Percentiles rank a stretch among this genome's conserved stretches.
These are phyloP conservation scores for Penicillium verhagenii DNA, from an alignment of 495 filamentous ascomycete genomes.

Conservation along the genomic window DNA sequence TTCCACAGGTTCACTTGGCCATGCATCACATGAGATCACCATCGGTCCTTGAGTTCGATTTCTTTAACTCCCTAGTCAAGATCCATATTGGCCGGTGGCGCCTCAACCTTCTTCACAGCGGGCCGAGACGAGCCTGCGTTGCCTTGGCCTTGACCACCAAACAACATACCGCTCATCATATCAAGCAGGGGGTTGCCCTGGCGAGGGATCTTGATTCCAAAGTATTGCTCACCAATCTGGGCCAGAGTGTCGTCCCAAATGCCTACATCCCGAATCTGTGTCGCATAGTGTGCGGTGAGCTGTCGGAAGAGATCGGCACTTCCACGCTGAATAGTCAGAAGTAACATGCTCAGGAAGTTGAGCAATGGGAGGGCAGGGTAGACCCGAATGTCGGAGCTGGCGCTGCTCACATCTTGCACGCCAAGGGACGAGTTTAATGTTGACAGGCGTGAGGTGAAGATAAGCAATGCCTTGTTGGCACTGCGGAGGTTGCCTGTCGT, in stretches of 20 bases:
- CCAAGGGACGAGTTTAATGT: slow-evolving; percentile 65
- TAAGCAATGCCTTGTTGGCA: slow-evolving; percentile 74
- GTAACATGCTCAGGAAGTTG: slow-evolving; percentile 84
- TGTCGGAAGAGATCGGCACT: slow-evolving; percentile 77
- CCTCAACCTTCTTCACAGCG: slow-evolving; percentile 46
- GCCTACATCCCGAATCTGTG: slow-evolving; percentile 68
- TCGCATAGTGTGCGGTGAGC: slow-evolving; percentile 75
- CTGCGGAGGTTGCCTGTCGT: slow-evolving; percentile 86
- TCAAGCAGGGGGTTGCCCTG: slow-evolving; percentile 90
- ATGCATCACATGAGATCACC: slow-evolving; percentile 8
- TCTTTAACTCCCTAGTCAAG: slow-evolving; percentile 43
- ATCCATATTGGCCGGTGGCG: slow-evolving; percentile 51
- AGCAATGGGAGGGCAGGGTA: slow-evolving; percentile 84
- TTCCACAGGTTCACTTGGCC: slow-evolving; percentile 17
- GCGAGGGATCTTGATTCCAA: slow-evolving; percentile 84
- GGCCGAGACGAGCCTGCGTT: slow-evolving; percentile 36
- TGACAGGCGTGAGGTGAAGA: slow-evolving; percentile 74
- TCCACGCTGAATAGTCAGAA: slow-evolving; percentile 81
- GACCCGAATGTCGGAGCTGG: slow-evolving; percentile 70
- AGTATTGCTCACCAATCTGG: slow-evolving; percentile 94
- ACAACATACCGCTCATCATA: slow-evolving; percentile 96
- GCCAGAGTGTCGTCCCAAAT: slow-evolving; percentile 83
- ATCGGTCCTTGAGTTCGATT: background rate
- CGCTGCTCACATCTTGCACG: slow-evolving; percentile 78
- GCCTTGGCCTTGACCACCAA: slow-evolving; percentile 53